Base-by-base conservation (phyloP, 306 rosid species). In the Trifolium pratense region DNA sequence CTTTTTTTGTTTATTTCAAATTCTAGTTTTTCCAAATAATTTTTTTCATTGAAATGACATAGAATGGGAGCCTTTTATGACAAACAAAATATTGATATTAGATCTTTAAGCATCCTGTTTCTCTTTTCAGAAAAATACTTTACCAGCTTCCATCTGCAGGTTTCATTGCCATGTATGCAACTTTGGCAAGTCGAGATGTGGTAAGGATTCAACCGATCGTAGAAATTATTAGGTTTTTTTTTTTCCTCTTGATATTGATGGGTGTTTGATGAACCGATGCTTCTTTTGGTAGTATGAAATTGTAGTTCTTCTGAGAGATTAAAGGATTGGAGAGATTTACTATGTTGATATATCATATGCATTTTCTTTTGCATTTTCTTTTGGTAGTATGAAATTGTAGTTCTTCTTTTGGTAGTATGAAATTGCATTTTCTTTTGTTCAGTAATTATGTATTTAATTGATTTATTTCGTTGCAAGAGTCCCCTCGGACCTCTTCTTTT, bases 171-270 rank as follows among this genome's bases (percentile, higher is more conserved):
- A 86, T 85, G 86, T 31, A 66, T 87, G 98, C 97, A 83, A 93
- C 98, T 79, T 83, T 89, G 87, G 98, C 98, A 43, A 93, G 94
- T 83, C 89, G 97, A 80, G 98, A 93, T 71, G 98, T 93, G 94
- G 98, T 93, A 85, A 79, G 90, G 62, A 43, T 73, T 76, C 77
- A 21, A 66, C 62, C 45, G n/a, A 74, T 61, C 73, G 61, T 68
- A 49, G 13, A 66, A 26, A 49, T 80, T 45, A 45, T 78, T 17
- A 46, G 74, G 25, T 21, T 21, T 66, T 39, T 42, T 68, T 65
- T 26, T 74, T 26, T 20, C 3, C 6, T 6, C 36, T 32, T 32
- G 9, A 34, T 3, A 12, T 39, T 65, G 58, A 14, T 72, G 16
- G 13, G 65, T 23, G 71, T 70, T 63, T 66, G 52, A 39, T 70